These are phyloP conservation scores for Chlorella sp. DNA, from an alignment of 139 green algal species.

Conservation along the genomic window DNA sequence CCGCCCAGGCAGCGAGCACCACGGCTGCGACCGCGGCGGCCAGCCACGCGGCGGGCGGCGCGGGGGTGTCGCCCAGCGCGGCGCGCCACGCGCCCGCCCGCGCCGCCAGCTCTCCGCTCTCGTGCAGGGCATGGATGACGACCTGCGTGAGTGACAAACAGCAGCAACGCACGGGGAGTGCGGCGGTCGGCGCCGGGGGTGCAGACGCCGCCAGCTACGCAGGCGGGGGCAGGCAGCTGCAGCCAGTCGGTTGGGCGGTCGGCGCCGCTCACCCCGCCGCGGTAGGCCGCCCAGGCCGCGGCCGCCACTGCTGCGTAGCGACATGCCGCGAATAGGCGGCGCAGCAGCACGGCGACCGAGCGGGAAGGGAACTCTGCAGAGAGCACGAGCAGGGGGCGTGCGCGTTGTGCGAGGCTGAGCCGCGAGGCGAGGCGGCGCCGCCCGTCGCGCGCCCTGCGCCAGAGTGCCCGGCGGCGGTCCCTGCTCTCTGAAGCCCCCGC, in stretches of 20 bases:
- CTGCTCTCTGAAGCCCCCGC: no score
- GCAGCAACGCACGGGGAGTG: no score
- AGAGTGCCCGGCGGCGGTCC: no score
- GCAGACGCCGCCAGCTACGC: background rate
- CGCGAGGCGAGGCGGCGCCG: no score
- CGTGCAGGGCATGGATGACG: no score
- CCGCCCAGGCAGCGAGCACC: background rate
- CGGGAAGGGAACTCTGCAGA: constrained; percentile 15
- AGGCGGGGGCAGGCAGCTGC: background rate
- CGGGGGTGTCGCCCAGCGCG: no score
- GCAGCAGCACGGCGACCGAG: background rate
- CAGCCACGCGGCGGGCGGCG: background rate
- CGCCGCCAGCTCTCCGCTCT: background rate
- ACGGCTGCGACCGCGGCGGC: background rate
- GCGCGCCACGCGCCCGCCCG: no score
- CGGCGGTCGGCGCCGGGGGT: no score
- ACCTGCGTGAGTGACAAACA: no score
- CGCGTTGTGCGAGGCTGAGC: no score
- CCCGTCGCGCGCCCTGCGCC: no score
- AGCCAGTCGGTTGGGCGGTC: background rate
- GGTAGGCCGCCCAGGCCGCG: background rate
- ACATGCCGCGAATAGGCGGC: background rate
- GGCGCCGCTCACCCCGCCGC: background rate
- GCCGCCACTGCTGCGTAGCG: background rate
- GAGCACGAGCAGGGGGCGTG: no score